phyloP scores from a whole-genome alignment of 2,329 filamentous ascomycete species.

The Cladosporium colombiae region DNA sequence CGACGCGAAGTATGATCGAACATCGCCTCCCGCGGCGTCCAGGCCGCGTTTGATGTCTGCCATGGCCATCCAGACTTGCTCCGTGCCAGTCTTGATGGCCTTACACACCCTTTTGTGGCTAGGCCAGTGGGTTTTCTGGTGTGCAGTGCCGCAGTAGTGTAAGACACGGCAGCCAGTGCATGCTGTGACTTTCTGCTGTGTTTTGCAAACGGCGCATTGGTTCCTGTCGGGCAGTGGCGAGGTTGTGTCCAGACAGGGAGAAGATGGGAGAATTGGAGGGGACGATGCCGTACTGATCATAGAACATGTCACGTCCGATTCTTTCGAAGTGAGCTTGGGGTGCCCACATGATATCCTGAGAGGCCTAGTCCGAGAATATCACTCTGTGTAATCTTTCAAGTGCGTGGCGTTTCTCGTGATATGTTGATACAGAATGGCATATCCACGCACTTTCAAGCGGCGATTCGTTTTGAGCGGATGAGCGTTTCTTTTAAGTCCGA shows the following conservation, averaged over 20 bases:
- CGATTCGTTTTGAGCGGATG: too few relatives aligned
- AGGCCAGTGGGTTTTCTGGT: constrained; percentile 2
- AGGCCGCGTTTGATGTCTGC: not conserved
- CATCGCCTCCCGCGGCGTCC: not conserved
- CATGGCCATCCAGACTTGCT: not conserved
- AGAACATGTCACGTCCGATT: not conserved
- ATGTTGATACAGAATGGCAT: too few relatives aligned
- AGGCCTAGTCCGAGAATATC: not conserved
- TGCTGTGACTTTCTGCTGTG: not conserved
- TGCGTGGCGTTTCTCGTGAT: too few relatives aligned
- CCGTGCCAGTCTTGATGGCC: not conserved
- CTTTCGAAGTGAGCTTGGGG: not conserved
- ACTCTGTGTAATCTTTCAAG: too few relatives aligned
- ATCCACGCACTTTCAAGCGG: too few relatives aligned
- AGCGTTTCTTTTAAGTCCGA: too few relatives aligned
- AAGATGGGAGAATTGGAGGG: not conserved
- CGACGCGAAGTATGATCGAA: not conserved
- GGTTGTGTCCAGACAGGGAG: not conserved
- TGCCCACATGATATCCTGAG: not conserved
- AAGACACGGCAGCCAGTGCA: not conserved
- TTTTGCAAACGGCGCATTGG: constrained; percentile 12
- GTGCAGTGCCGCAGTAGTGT: not conserved
- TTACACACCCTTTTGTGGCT: not conserved
- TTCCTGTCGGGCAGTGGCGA: not conserved
- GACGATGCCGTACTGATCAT: not conserved